Conservation (phyloP, 2,329 filamentous ascomycete genomes). For the Colletotrichum kahawae region DNA sequence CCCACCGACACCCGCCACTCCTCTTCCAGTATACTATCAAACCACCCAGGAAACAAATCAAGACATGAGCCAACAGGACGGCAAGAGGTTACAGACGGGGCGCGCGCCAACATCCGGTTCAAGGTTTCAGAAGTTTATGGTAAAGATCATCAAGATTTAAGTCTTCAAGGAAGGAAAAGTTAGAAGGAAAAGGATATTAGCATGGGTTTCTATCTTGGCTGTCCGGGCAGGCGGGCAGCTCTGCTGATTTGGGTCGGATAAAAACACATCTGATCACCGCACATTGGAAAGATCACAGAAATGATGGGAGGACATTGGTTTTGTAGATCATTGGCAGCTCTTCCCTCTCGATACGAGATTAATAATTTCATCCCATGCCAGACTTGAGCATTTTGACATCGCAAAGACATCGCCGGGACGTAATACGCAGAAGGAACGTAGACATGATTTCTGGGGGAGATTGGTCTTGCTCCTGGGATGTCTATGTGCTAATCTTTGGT, state of each 20-base stretch:
- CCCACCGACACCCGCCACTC: not conserved
- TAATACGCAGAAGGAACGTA: not conserved
- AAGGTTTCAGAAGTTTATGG: not conserved
- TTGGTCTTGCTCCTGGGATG: not conserved
- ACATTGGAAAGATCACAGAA: constrained; percentile 9
- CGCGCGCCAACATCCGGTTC: not conserved
- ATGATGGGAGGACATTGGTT: constrained; percentile 9
- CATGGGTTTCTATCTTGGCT: not conserved
- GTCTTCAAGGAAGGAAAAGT: not conserved
- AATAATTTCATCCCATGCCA: not conserved
- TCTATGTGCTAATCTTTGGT: not conserved
- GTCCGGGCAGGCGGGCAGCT: not conserved
- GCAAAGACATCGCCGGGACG: not conserved
- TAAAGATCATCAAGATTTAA: not conserved
- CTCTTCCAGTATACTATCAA: not conserved
- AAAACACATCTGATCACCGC: not conserved
- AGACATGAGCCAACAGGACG: not conserved
- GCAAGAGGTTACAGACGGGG: too few species aligned
- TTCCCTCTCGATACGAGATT: not conserved
- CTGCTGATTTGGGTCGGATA: not conserved
- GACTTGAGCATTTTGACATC: not conserved
- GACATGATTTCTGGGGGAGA: not conserved
- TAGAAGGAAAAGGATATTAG: not conserved
- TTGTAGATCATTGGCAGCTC: constrained; percentile 15
- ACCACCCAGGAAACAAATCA: not conserved